Percentiles rank a stretch among this genome's conserved stretches.
Evolutionary conservation across 495 filamentous ascomycete species (phyloP).

Genomic region (Talaromyces proteolyticus): DNA sequence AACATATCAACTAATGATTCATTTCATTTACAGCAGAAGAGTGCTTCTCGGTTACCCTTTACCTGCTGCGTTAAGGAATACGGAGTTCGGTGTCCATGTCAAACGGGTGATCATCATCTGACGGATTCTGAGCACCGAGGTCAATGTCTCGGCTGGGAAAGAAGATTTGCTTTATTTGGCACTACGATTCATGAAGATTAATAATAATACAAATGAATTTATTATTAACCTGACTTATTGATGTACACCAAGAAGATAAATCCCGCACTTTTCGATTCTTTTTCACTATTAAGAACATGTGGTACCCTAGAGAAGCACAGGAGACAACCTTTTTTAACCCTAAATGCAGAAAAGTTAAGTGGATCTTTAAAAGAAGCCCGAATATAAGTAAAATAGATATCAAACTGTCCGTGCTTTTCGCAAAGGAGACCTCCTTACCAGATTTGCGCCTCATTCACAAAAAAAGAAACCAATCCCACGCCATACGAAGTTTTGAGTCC

Average conservation of each 20-base stretch:
- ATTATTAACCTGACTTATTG: too few species aligned
- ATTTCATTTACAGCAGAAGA: constrained; percentile 10
- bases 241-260: too few species aligned
- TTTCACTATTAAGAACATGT: too few species aligned
- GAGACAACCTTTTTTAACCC: too few species aligned
- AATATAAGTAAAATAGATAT: not conserved
- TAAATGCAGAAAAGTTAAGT: too few species aligned
- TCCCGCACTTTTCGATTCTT: too few species aligned
- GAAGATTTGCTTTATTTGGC: constrained; percentile 42
- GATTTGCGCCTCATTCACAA: not conserved
- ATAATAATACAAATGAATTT: not conserved
- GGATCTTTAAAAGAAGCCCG: too few species aligned
- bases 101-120: constrained; percentile 4
- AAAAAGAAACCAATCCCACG: not conserved
- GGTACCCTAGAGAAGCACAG: too few species aligned
- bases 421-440: not conserved
- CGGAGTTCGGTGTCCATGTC: constrained; percentile 35
- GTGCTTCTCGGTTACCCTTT: constrained; percentile 23
- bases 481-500: not conserved
- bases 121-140: not conserved
- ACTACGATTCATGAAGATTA: constrained; percentile 31
- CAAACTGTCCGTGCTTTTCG: not conserved
- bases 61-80: constrained; percentile 48
- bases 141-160: constrained; percentile 43
- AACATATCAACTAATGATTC: constrained; percentile 3